Base-by-base conservation (phyloP, 108 stramenopile genomes). In the Nannochloropsis gaditana region DNA sequence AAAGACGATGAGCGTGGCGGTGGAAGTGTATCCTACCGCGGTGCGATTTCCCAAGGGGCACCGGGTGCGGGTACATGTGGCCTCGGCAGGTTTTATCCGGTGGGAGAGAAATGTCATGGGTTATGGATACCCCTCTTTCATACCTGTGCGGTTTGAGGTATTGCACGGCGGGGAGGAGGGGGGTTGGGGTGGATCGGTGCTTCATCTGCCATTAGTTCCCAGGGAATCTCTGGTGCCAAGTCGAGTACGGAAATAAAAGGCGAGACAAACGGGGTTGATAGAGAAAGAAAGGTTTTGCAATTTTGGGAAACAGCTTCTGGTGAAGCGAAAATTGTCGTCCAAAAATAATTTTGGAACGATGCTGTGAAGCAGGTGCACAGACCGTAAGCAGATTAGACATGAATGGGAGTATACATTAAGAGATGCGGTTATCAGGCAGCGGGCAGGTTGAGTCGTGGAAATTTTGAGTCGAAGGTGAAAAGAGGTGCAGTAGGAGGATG, bases 61-160 rank as follows among this genome's bases (percentile, higher is more conserved):
- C 6, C 59, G 59, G 2, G 59, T 73, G 3, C 15, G 59, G 59
- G n/a, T 73, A 15, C 59, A 73, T 73, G 59, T 73, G 59, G 59
- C 59, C 4, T 8, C 59, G 59, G 59, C 59, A 4, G 59, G 59
- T n/a, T 73, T 73, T 73, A 73, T 73, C n/a, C 59, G 59, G n/a
- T 73, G 59, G 59, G 59, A 73, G 59, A 73, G 59, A n/a, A 73
- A 73, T 73, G 59, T 73, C 19, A 73, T 73, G 59, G 59, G 19
- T 3, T 73, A 73, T 73, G 59, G 59, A n/a, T 73, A 73, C n/a
- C 59, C 59, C 59, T 73, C 59, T 4, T 73, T 73, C n/a, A 73
- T 73, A 15, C 59, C 59, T 73, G 59, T 73, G 2, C 15, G 59
- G 8, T 73, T 73, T 73, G 59, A 73, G 59, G 59, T 73, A 15